Evolutionary conservation across 148 eudicot genomes (phyloP).

Genomic region (Rhododendron ferrugineum): DNA sequence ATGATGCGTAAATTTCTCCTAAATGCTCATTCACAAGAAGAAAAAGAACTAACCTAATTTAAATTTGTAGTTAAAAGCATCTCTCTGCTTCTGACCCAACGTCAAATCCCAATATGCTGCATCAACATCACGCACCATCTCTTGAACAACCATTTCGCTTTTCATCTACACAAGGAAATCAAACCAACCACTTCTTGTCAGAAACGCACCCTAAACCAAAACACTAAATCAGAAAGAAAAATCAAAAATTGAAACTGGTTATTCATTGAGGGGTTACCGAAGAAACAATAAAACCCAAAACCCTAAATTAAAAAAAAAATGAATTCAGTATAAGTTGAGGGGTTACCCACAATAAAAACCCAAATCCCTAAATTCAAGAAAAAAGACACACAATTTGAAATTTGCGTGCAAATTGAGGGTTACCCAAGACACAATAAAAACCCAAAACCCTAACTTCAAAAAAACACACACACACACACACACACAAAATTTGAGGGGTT

Average conservation of each 20-base stretch:
- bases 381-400: neutral
- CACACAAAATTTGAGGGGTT: neutral
- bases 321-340: neutral
- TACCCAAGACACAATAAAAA: conserved; percentile 33
- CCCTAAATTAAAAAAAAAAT: neutral
- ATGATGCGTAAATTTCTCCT: neutral
- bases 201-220: too few relatives aligned
- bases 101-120: conserved; percentile 24
- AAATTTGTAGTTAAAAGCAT: conserved; percentile 25
- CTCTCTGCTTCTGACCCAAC: conserved; percentile 29
- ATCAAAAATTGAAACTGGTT: too few relatives aligned
- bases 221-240: too few relatives aligned
- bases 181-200: conserved; percentile 8
- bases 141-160: conserved; percentile 13
- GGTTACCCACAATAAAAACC: neutral
- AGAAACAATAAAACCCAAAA: neutral
- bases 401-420: neutral
- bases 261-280: neutral
- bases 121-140: conserved; percentile 22
- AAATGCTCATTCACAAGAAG: neutral
- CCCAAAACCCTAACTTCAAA: neutral
- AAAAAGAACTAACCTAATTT: conserved; percentile 37
- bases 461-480: neutral
- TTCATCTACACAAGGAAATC: conserved; percentile 29
- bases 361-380: neutral